Percentiles rank a stretch among this genome's conserved stretches.
These are phyloP conservation scores for Dryas octopetala DNA, from an alignment of 306 rosid genomes.

Conservation along the genomic window DNA sequence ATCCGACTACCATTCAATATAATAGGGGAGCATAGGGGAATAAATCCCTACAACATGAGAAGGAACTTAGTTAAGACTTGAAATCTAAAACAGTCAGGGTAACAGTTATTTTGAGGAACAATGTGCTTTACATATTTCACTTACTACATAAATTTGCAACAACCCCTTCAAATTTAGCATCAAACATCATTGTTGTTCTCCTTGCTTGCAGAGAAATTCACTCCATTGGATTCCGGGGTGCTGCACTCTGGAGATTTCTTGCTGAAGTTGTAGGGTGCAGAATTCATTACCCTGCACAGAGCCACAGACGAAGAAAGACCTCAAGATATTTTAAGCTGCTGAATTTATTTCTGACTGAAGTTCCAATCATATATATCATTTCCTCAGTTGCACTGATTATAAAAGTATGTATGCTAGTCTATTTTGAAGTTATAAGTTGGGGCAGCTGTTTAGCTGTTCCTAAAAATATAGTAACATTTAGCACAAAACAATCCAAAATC, in stretches of 20 bases:
- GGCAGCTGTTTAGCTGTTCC: slow-evolving; percentile 9
- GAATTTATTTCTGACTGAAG: neutral
- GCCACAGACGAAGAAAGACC: slow-evolving; percentile 15
- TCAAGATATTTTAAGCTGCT: slow-evolving; percentile 16
- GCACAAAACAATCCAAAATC: neutral
- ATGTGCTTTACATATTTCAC: slow-evolving; percentile 35
- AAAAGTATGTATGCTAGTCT: neutral
- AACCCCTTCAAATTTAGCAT: slow-evolving; percentile 23
- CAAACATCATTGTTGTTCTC: slow-evolving; percentile 22
- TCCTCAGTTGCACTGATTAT: neutral
- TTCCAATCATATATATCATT: neutral
- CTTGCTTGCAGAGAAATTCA: slow-evolving; percentile 40
- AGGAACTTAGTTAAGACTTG: slow-evolving; percentile 11
- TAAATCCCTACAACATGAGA: slow-evolving; percentile 14
- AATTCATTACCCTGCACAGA: slow-evolving; percentile 69
- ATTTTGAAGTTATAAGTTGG: neutral
- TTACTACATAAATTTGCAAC: slow-evolving; percentile 34
- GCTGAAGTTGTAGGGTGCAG: slow-evolving; percentile 66
- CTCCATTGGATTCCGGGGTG: slow-evolving; percentile 51
- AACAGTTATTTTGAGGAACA: slow-evolving; percentile 5
- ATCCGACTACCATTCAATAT: slow-evolving; percentile 26
- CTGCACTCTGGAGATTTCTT: slow-evolving; percentile 51
- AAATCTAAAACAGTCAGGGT: neutral
- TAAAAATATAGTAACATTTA: neutral
- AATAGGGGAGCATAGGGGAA: slow-evolving; percentile 18